A percentile compares a stretch with the other conserved stretches of the same genome.
Evolutionary conservation across 106 monocot genomes (phyloP).

Genomic region (Allium cepa): DNA sequence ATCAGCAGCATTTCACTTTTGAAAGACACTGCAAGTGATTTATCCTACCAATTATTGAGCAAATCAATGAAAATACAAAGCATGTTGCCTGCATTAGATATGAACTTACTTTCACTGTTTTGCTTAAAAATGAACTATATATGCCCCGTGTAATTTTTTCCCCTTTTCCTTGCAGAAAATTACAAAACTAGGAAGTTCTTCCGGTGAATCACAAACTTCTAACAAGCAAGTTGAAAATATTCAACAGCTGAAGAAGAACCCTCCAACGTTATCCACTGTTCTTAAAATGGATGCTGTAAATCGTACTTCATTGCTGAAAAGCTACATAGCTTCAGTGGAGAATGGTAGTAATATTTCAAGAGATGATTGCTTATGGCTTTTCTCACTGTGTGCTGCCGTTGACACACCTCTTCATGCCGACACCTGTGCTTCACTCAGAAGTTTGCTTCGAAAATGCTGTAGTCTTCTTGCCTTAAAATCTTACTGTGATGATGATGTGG

Average conservation of each 20-base stretch:
- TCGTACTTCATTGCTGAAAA: constrained; percentile 55
- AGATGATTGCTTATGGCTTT: constrained; percentile 71
- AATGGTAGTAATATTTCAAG: constrained; percentile 26
- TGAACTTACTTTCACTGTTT: too few species aligned
- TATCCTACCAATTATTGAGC: too few species aligned
- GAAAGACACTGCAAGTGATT: too few species aligned
- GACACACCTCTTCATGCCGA: constrained; percentile 66
- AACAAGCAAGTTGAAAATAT: constrained; percentile 2
- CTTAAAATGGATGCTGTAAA: constrained; percentile 35
- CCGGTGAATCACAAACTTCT: neutral
- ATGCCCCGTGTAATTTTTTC: neutral
- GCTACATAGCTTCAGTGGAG: constrained; percentile 36
- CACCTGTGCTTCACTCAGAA: constrained; percentile 61
- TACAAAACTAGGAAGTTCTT: constrained; percentile 19
- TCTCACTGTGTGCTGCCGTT: constrained; percentile 61
- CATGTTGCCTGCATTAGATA: too few species aligned
- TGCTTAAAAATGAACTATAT: too few species aligned
- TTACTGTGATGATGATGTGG: constrained; percentile 60
- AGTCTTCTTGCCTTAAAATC: constrained; percentile 42
- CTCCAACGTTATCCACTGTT: constrained; percentile 40
- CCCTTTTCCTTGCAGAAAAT: constrained; percentile 16
- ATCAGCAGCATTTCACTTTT: too few species aligned
- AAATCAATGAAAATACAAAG: too few species aligned
- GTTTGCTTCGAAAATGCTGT: constrained; percentile 69
- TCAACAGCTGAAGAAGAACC: constrained; percentile 14